Evolutionary conservation across 495 filamentous ascomycete genomes (phyloP), one percentile per base, ranked within the genome.

Genomic region (Umbilicaria muhlenbergii): DNA sequence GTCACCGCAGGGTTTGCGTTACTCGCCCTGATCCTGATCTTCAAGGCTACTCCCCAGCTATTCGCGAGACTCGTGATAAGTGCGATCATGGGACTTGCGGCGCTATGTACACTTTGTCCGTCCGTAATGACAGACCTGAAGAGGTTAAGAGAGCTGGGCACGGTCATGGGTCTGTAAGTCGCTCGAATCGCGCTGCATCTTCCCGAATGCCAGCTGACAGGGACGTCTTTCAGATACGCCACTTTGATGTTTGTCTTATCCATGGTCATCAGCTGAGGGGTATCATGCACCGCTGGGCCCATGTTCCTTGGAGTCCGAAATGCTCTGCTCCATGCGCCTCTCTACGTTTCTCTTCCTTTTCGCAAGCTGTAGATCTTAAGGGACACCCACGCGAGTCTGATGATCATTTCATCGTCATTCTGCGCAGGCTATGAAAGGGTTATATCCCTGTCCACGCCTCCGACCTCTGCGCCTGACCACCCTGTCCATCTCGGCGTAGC

Each of bases 21-120:
- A 11, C 58, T 78, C 6, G 52, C 78, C 8, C 77, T 76, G 0
- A 66, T 83, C 14, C 54, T 81, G 21, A 71, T 74, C 4, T 81
- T 80, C 54, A 53, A 56, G 3, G 50, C 71, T 3, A 67, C 71
- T 28, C 68, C 68, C 0, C 42, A 64, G 55, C 32, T 56, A 2
- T 14, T 51, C 10, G 50, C 50, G 0, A 36, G 53, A 15, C 38
- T 56, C 19, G 51, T 56, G 4, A 51, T 56, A 36, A 48, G 47
- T 35, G 44, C 32, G 4, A 41, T 56, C 45, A 39, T 53, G 3
- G 53, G 51, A 7, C 13, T 54, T 24, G 48, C 34, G 16, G 17
- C 28, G 15, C 14, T 44, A 11, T 44, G 48, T 48, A 39, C 47
- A 13, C 19, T 45, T 37, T 45, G 37, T 32, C 47, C 47, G 42